Evolutionary conservation across 2,329 filamentous ascomycete species (phyloP), one percentile per base, ranked within the genome.

Genomic region (Aspergillus cejpii): DNA sequence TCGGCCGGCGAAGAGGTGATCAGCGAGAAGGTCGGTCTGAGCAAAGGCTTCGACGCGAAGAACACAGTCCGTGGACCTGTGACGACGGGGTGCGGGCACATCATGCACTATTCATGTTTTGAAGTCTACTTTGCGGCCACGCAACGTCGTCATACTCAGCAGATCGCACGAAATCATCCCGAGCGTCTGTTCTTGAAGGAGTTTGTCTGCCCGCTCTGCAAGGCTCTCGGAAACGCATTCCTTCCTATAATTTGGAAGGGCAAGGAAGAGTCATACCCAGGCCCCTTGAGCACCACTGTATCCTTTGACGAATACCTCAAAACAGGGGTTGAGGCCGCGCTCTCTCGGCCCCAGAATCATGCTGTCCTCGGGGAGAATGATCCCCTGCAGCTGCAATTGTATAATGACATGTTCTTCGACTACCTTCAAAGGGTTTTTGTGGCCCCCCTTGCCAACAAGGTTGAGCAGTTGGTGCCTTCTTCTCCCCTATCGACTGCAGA

Each of bases 91-190:
- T 98, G 92, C 66, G 92, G 92, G 2, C 92, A 98, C 65, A 94
- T 98, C 60, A 98, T 98, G 92, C 92, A 98, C 65, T 97, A 87
- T 64, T 82, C 80, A 55, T 98, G 92, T 68, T 98, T 98, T 62
- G 89, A 96, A 59, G 80, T 85, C 31, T 98, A 97, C 61, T 85
- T 87, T 53, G 80, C 86, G 37, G 88, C 91, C 3, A 94, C 88
- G 0, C 76, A 83, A 42, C 79, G 90, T 48, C 80, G 92, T 29
- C 94, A 98, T 62, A 80, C 79, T 15, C 87, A 92, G 58, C 92
- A 98, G 64, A 95, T 98, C 64, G 90, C 92, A 6, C 80, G 92
- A 11, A 87, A 95, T 57, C 92, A 97, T 57, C 92, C 92, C 0
- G 94, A 98, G 63, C 78, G 83, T 44, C 76, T 87, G 1, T 74